Conservation (phyloP, 2,329 filamentous ascomycete species). For the Colletotrichum nymphaeae region DNA sequence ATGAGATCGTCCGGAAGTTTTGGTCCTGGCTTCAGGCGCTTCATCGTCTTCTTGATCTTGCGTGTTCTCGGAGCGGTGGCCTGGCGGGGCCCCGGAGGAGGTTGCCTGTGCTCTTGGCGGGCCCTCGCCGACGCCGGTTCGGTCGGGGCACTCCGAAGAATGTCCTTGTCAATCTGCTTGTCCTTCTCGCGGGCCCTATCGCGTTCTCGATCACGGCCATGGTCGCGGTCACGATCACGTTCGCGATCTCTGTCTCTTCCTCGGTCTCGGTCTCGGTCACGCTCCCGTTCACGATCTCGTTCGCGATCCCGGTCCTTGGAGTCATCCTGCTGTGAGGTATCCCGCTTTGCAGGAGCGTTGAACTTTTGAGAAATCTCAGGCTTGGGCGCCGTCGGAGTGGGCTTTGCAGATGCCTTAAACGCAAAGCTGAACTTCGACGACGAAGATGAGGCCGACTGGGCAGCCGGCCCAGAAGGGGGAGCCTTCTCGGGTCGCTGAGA, state of each 20-base stretch:
- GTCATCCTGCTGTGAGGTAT: slow-evolving; percentile 46
- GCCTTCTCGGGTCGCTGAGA: slow-evolving; percentile 68
- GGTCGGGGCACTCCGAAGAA: slow-evolving; percentile 62
- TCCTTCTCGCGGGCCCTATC: slow-evolving; percentile 50
- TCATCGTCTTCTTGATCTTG: slow-evolving; percentile 75
- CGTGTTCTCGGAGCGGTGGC: slow-evolving; percentile 63
- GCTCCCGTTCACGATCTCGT: slow-evolving; percentile 44
- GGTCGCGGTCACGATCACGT: slow-evolving; percentile 43
- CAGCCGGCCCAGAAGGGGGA: slow-evolving; percentile 64
- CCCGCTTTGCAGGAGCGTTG: slow-evolving; percentile 69
- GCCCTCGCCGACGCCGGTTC: slow-evolving; percentile 64
- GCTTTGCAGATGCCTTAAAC: slow-evolving; percentile 80
- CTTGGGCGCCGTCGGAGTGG: slow-evolving; percentile 67
- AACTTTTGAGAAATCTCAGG: slow-evolving; percentile 76
- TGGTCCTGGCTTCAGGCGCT: slow-evolving; percentile 77
- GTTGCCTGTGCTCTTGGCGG: slow-evolving; percentile 46
- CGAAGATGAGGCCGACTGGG: slow-evolving; percentile 53
- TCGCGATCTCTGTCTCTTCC: slow-evolving; percentile 25
- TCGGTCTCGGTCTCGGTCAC: slow-evolving; percentile 35
- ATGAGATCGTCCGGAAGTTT: slow-evolving; percentile 78
- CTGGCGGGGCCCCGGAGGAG: slow-evolving; percentile 49
- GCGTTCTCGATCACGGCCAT: slow-evolving; percentile 48
- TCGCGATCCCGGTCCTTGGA: slow-evolving; percentile 24
- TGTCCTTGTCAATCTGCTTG: slow-evolving; percentile 55
- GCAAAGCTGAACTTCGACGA: slow-evolving; percentile 90